Conservation (phyloP, 306 rosid species). For the Gastrolobium bilobum region DNA sequence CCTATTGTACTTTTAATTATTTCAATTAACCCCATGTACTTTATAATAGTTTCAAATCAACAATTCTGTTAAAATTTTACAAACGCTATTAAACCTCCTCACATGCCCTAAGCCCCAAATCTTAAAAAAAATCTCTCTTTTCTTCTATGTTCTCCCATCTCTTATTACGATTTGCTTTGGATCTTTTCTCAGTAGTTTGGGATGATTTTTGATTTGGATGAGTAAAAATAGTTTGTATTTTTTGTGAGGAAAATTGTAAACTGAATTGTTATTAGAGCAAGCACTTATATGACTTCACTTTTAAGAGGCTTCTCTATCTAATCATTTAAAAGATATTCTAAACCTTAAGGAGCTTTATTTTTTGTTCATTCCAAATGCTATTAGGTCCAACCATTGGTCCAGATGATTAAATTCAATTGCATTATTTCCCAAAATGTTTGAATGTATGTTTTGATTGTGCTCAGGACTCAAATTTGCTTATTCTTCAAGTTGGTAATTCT, state of each 20-base stretch:
- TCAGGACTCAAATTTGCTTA: conserved; percentile 22
- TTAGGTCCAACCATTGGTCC: not conserved
- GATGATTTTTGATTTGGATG: not conserved
- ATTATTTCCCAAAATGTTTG: not conserved
- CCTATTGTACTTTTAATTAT: too few species aligned
- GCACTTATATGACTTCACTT: conserved; percentile 18
- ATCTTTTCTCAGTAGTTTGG: too few species aligned
- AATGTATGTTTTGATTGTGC: not conserved
- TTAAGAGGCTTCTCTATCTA: not conserved
- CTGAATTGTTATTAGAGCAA: conserved; percentile 19
- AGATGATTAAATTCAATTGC: not conserved
- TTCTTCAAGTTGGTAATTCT: conserved; percentile 3
- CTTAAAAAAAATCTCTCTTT: too few species aligned
- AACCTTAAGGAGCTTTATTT: conserved; percentile 18
- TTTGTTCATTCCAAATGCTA: conserved; percentile 6
- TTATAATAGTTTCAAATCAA: too few species aligned
- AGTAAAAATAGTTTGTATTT: conserved; percentile 1
- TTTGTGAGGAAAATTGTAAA: conserved; percentile 8
- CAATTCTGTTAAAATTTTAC: too few species aligned
- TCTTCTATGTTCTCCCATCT: too few species aligned
- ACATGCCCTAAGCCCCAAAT: too few species aligned
- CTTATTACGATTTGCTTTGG: too few species aligned
- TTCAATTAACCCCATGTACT: too few species aligned
- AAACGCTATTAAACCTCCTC: too few species aligned
- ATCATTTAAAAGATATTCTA: not conserved